These are phyloP conservation scores for Thelonectria rubi DNA, from an alignment of 2,329 filamentous ascomycete species.

Conservation along the genomic window DNA sequence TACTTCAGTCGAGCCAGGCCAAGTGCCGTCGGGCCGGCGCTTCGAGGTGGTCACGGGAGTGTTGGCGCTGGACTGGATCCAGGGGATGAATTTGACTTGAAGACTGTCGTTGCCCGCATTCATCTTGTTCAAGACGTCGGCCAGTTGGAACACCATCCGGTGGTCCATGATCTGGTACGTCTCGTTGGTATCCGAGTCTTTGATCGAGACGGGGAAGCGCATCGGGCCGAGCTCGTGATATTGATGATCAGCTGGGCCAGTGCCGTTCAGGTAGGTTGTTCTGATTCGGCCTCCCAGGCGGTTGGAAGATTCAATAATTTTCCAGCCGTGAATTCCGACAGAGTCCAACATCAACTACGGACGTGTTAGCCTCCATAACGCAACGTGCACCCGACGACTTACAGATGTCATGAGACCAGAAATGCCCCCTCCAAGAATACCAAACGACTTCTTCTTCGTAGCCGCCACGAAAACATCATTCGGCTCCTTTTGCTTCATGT, in stretches of 20 bases:
- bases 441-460: constrained; percentile 39
- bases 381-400: not conserved
- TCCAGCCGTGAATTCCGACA: constrained; percentile 55
- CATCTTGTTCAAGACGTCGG: constrained; percentile 66
- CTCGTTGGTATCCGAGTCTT: constrained; percentile 58
- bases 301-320: constrained; percentile 53
- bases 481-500: constrained; percentile 38
- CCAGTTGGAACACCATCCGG: constrained; percentile 72
- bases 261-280: constrained; percentile 54
- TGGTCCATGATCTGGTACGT: constrained; percentile 70
- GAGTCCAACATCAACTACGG: constrained; percentile 50
- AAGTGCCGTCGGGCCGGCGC: constrained; percentile 43
- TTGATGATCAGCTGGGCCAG: constrained; percentile 43
- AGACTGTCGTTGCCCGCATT: constrained; percentile 60
- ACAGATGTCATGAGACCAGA: constrained; percentile 39
- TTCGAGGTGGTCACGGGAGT: constrained; percentile 43
- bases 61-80: constrained; percentile 61
- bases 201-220: constrained; percentile 66
- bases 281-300: constrained; percentile 55
- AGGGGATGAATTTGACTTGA: constrained; percentile 69
- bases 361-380: too few relatives aligned
- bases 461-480: constrained; percentile 32
- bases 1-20: constrained; percentile 38
- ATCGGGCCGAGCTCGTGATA: constrained; percentile 75
- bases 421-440: constrained; percentile 53